Conservation (phyloP, 176 grass and related monocot species). For the Oryza meyeriana region DNA sequence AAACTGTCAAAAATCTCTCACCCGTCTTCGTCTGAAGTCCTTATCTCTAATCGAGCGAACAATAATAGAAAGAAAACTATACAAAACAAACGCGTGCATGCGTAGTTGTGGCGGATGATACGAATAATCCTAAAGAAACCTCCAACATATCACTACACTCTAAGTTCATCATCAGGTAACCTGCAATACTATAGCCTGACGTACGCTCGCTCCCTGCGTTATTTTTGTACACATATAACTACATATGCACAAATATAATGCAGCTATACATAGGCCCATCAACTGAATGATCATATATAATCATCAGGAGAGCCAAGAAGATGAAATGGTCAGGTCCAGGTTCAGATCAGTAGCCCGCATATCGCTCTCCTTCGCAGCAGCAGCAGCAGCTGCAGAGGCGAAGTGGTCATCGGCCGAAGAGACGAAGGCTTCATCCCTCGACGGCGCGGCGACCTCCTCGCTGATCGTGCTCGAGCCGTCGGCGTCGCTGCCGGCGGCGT, state of each 20-base stretch:
- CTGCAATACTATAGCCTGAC: not conserved
- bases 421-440: not conserved
- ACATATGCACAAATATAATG: not conserved
- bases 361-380: not conserved
- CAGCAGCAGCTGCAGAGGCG: not conserved
- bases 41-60: not conserved
- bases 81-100: not conserved
- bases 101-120: not conserved
- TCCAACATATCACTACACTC: not conserved
- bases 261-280: not conserved
- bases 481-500: slow-evolving; percentile 14
- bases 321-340: slow-evolving; percentile 60
- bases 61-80: not conserved
- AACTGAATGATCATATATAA: not conserved
- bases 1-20: not conserved
- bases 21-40: slow-evolving; percentile 28
- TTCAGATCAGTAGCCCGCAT: slow-evolving; percentile 34
- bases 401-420: not conserved
- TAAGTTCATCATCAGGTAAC: not conserved
- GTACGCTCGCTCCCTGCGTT: not conserved
- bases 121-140: not conserved
- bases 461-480: slow-evolving; percentile 47
- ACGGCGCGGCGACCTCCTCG: slow-evolving; percentile 8
- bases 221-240: not conserved
- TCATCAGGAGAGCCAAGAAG: slow-evolving; percentile 48